These are phyloP conservation scores for Aspergillus ochraceus DNA, from an alignment of 2,329 filamentous ascomycete species.

Conservation along the genomic window DNA sequence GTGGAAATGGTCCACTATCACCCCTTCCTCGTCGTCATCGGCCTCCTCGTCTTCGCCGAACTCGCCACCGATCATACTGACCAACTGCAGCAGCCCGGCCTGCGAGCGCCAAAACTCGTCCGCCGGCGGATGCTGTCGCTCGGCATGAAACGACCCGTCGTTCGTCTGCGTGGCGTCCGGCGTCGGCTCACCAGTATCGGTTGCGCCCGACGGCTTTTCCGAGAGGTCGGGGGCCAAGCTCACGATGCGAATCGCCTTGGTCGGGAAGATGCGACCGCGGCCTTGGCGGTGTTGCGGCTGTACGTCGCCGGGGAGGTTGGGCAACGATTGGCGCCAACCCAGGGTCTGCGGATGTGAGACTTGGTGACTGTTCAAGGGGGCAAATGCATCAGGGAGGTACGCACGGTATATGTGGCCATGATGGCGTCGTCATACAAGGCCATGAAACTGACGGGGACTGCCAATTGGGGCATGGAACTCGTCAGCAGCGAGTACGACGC, in stretches of 20 bases:
- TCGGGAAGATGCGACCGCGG: slow-evolving; percentile 36
- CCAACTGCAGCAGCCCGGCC: slow-evolving; percentile 23
- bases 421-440: slow-evolving; percentile 49
- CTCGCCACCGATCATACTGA: slow-evolving; percentile 29
- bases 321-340: slow-evolving; percentile 26
- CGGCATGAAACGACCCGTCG: slow-evolving; percentile 7
- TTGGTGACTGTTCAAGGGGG: too few species aligned
- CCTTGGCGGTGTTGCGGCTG: slow-evolving; percentile 21
- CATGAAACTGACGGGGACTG: slow-evolving; percentile 50
- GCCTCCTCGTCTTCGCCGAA: slow-evolving; percentile 13
- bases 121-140: slow-evolving; percentile 8
- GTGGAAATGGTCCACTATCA: neutral
- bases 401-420: slow-evolving; percentile 47
- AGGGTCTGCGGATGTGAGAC: slow-evolving; percentile 24
- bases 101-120: slow-evolving; percentile 23
- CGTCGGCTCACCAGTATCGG: neutral
- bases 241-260: slow-evolving; percentile 43
- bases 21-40: slow-evolving; percentile 4
- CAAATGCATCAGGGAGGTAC: slow-evolving; percentile 4
- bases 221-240: slow-evolving; percentile 35
- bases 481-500: slow-evolving; percentile 37
- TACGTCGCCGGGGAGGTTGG: slow-evolving; percentile 18
- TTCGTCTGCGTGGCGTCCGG: neutral
- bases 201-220: slow-evolving; percentile 1
- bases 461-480: slow-evolving; percentile 38